phyloP scores from a whole-genome alignment of 2,329 filamentous ascomycete genomes.

The Xylaria multiplex region DNA sequence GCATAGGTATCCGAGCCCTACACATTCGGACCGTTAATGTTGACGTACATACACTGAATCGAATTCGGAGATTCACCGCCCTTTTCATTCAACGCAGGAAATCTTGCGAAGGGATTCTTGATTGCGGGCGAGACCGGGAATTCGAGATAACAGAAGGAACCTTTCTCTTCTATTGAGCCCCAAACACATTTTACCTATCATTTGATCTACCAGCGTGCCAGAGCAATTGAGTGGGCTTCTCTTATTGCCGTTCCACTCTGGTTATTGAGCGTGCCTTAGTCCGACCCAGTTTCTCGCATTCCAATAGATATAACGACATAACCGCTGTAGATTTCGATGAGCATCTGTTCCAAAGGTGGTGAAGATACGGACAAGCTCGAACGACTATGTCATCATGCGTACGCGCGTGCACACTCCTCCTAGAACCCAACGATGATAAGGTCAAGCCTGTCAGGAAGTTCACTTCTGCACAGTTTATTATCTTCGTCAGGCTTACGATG shows the following conservation, averaged over 20 bases:
- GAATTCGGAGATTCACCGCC: slow-evolving; percentile 19
- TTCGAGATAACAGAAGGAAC: neutral
- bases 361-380: neutral
- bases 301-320: slow-evolving; percentile 6
- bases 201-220: neutral
- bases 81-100: neutral
- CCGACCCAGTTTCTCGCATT: neutral
- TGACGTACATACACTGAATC: neutral
- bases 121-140: neutral
- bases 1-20: neutral
- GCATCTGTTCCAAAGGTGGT: slow-evolving; percentile 1
- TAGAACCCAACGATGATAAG: neutral
- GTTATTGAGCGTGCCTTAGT: slow-evolving; percentile 1
- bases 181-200: neutral
- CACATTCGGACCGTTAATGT: neutral
- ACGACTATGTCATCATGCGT: slow-evolving; percentile 6
- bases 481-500: slow-evolving; percentile 62
- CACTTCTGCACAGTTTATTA: slow-evolving; percentile 64
- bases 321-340: slow-evolving; percentile 3
- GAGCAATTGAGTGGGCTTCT: slow-evolving; percentile 11
- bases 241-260: neutral
- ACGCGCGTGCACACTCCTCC: neutral
- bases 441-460: neutral
- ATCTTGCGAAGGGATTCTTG: slow-evolving; percentile 1
- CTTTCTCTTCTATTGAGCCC: neutral